Conservation (phyloP, 768 basidiomycete species). For the Lactarius hatsudake region DNA sequence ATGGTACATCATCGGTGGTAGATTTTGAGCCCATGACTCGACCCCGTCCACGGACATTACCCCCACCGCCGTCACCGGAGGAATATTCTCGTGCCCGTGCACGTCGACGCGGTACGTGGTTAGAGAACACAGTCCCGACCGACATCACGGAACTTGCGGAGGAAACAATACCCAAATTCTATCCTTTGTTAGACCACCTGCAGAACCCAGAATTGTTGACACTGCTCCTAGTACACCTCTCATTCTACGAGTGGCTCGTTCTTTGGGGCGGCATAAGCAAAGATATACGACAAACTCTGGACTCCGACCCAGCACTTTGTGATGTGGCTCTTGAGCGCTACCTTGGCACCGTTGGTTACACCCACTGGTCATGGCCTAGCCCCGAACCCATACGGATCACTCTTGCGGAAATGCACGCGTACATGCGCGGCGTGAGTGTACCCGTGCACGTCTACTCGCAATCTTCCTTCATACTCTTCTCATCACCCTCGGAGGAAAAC, state of each 20-base stretch:
- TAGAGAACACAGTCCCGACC: conserved; percentile 41
- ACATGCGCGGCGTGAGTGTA: conserved; percentile 75
- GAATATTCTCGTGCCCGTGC: conserved; percentile 42
- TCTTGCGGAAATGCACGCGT: conserved; percentile 75
- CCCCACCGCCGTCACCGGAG: conserved; percentile 35
- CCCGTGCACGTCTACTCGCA: conserved; percentile 72
- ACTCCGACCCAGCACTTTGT: conserved; percentile 48
- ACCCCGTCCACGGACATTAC: conserved; percentile 23
- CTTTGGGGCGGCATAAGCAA: conserved; percentile 54
- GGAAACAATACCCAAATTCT: conserved; percentile 35
- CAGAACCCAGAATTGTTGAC: conserved; percentile 50
- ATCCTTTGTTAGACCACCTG: conserved; percentile 58
- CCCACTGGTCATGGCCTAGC: conserved; percentile 52
- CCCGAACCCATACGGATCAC: conserved; percentile 62
- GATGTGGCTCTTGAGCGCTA: conserved; percentile 70
- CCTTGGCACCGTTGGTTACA: conserved; percentile 69
- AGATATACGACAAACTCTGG: conserved; percentile 48
- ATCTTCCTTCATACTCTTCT: conserved; percentile 55
- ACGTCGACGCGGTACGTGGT: conserved; percentile 40
- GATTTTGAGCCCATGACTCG: conserved; percentile 5
- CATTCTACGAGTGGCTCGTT: conserved; percentile 71
- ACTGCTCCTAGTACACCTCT: conserved; percentile 53
- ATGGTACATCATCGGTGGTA: not conserved
- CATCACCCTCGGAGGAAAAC: conserved; percentile 42
- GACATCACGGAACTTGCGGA: conserved; percentile 35